phyloP scores from a whole-genome alignment of 1,284 basidiomycete genomes.

The Heterobasidion irregulare region DNA sequence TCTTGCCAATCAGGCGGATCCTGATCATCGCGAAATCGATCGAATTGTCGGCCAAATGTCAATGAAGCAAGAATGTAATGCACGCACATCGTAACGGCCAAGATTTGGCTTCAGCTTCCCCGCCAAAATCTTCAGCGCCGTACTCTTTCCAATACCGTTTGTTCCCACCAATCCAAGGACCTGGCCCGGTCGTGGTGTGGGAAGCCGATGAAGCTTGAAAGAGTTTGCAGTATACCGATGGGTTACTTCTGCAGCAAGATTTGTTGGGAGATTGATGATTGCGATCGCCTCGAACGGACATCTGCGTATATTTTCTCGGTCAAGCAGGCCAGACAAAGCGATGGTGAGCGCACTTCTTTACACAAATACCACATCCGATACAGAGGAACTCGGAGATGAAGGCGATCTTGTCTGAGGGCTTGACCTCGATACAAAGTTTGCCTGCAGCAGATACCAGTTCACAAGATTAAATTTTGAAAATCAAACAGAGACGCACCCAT shows the following conservation, averaged over 20 bases:
- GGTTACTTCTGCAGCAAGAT: conserved; percentile 88
- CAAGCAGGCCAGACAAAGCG: conserved; percentile 6
- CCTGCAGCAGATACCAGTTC: conserved; percentile 35
- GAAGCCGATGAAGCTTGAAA: conserved; percentile 95
- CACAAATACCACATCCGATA: conserved; percentile 97
- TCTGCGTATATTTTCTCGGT: conserved; percentile 31
- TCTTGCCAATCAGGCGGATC: conserved; percentile 98
- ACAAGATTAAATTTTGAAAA: too few species aligned
- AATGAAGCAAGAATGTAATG: background rate
- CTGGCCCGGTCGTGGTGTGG: conserved; percentile 91
- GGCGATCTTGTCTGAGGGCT: conserved; percentile 88
- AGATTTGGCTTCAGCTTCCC: conserved; percentile 94
- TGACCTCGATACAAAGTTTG: conserved; percentile 96
- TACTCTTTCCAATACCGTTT: conserved; percentile 98
- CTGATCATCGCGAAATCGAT: conserved; percentile 24
- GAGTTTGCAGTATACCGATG: conserved; percentile 97
- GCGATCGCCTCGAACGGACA: conserved; percentile 97
- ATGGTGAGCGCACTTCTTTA: conserved; percentile 74
- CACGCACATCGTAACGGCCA: conserved; percentile 78
- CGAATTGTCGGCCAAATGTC: too few species aligned
- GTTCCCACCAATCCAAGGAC: conserved; percentile 94
- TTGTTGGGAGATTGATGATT: conserved; percentile 96
- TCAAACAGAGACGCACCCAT: conserved; percentile 62
- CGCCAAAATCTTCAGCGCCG: conserved; percentile 89
- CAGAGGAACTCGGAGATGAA: conserved; percentile 97